These are phyloP conservation scores for Rhizophora apiculata DNA, from an alignment of 345 rosid species.

Conservation along the genomic window DNA sequence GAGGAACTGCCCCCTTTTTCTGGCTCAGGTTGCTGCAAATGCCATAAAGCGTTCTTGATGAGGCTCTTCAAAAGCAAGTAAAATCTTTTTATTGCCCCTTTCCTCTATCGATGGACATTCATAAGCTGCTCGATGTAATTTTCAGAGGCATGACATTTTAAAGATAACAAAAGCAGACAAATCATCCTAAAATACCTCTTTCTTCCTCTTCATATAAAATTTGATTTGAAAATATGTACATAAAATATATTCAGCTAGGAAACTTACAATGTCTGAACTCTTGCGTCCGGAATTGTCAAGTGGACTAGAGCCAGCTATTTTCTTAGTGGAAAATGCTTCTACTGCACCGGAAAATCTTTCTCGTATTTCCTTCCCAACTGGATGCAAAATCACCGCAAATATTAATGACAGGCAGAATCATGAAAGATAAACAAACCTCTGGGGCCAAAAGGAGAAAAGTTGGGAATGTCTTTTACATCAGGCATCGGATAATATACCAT, in stretches of 20 bases:
- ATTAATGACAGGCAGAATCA: not conserved
- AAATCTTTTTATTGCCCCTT: not conserved
- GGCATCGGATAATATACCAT: too few species aligned
- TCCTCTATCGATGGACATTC: too few species aligned
- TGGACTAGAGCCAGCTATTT: conserved; percentile 48
- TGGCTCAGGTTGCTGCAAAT: conserved; percentile 55
- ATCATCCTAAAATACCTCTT: too few species aligned
- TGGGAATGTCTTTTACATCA: too few species aligned
- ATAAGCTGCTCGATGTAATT: too few species aligned
- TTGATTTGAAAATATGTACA: not conserved
- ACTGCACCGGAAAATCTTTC: conserved; percentile 80
- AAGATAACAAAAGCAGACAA: too few species aligned
- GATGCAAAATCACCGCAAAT: not conserved
- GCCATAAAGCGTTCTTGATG: not conserved
- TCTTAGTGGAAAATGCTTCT: conserved; percentile 73
- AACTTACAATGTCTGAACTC: conserved; percentile 44
- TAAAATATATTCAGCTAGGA: not conserved
- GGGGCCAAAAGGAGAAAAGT: too few species aligned
- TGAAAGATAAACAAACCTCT: not conserved
- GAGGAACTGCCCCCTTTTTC: conserved; percentile 53
- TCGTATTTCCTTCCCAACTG: conserved; percentile 79
- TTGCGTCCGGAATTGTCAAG: conserved; percentile 54
- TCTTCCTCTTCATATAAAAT: too few species aligned
- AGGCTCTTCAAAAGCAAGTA: not conserved
- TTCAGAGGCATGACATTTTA: too few species aligned